A percentile compares a stretch with the other conserved stretches of the same genome.
These are phyloP conservation scores for Phytopythium litorale DNA, from an alignment of 352 stramenopile species.

Conservation along the genomic window DNA sequence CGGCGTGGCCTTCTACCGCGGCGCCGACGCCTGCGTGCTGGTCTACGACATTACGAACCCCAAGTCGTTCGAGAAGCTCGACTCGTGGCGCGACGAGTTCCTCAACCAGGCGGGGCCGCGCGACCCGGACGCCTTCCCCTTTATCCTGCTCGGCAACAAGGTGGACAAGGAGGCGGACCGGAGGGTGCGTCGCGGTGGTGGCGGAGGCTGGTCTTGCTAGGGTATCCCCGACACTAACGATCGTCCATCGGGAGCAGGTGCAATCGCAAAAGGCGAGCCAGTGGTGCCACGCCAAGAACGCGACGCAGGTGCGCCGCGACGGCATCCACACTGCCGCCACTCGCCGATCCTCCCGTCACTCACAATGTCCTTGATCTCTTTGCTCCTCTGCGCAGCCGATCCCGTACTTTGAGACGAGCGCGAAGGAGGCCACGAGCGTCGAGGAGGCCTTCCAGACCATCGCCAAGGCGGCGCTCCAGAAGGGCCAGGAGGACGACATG, in stretches of 20 bases:
- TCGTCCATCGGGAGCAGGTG: conserved; percentile 28
- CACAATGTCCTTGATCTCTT: conserved; percentile 1
- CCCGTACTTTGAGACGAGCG: conserved; percentile 97
- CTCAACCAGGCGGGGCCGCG: conserved; percentile 88
- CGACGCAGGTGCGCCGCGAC: conserved; percentile 40
- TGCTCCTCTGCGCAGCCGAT: conserved; percentile 48
- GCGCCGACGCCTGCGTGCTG: conserved; percentile 97
- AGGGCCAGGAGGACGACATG: conserved; percentile 86
- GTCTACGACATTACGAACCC: conserved; percentile 99
- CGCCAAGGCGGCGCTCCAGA: conserved; percentile 85
- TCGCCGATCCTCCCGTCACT: background rate
- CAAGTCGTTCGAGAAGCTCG: conserved; percentile 97
- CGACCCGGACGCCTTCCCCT: conserved; percentile 94
- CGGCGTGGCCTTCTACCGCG: conserved; percentile 98
- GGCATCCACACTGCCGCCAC: background rate
- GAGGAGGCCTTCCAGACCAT: conserved; percentile 96
- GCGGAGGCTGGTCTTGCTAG: too few species aligned
- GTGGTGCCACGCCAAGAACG: conserved; percentile 91
- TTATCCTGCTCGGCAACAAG: conserved; percentile 99
- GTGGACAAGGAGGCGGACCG: conserved; percentile 92
- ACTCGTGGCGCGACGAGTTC: conserved; percentile 98
- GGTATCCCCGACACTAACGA: background rate
- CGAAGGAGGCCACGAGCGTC: conserved; percentile 96
- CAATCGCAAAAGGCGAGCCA: conserved; percentile 87
- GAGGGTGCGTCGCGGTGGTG: conserved; percentile 28